Base-by-base conservation (phyloP, 2,329 filamentous ascomycete genomes). In the Diaporthe destruens region DNA sequence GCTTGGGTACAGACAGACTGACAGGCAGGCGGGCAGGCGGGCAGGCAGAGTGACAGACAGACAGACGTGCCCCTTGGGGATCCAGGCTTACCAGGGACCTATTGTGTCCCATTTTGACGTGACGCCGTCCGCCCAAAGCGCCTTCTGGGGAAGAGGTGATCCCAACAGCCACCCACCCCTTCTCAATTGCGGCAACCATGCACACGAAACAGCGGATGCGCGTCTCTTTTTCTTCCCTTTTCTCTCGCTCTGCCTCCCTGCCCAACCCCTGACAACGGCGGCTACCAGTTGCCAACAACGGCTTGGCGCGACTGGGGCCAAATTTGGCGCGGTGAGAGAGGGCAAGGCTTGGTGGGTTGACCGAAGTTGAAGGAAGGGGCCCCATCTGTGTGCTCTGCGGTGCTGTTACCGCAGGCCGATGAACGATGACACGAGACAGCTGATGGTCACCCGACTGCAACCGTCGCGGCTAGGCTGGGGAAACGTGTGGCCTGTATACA, bases 191-290 rank as follows among this genome's bases (percentile, higher is more conserved):
- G 59, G 59, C 59, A 36, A 36, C 44, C 42, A 49, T 49, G 59
- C 59, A 65, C 42, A 65, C 59, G 59, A 65, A 65, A 65, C 59
- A 65, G 59, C 59, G 59, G 25, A 25, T 65, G 59, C 59, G 59
- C 59, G 59, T 65, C 59, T 65, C 59, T 65, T 29, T 29, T 61
- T 44, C 16, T 61, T 49, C 32, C 29, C 18, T 34, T 14, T 3
- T 23, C 39, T 63, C 8, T 9, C 57, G 23, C 57, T 47, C 20
- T 63, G 14, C 36, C n/a, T 47, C 47, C 44, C 42, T 32, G 49
- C 34, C 42, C 59, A 12, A 34, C 59, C 59, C 59, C 59, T 51
- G 29, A 49, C 59, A 65, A 65, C 18, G 59, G 59, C 59, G 59
- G 42, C 59, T 65, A 65, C 59, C 59, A 65, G 42, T 23, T 65